phyloP scores from a whole-genome alignment of 2,329 filamentous ascomycete species.

The Aspergillus fijiensis region DNA sequence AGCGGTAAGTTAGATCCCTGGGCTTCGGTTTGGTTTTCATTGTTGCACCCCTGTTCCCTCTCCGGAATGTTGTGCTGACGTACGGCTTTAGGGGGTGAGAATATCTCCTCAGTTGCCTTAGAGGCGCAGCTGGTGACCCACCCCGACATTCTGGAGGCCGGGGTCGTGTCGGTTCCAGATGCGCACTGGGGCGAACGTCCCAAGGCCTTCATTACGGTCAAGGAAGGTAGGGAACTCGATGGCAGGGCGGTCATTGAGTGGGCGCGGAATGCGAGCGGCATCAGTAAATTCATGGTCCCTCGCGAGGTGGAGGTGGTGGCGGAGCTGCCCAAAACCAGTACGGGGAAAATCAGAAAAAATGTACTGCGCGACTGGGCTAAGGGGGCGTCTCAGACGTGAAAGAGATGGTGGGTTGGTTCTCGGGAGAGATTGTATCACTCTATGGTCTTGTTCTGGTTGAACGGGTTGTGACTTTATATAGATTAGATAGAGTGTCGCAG shows the following conservation, averaged over 20 bases:
- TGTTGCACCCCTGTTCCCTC: not conserved
- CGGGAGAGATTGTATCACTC: not conserved
- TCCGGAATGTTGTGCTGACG: not conserved
- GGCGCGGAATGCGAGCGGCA: slow-evolving; percentile 76
- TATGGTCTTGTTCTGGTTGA: not conserved
- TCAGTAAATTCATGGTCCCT: slow-evolving; percentile 87
- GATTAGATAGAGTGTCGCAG: not conserved
- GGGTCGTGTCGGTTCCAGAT: slow-evolving; percentile 83
- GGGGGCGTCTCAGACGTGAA: slow-evolving; percentile 29
- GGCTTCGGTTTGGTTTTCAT: not conserved
- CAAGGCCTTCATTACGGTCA: slow-evolving; percentile 86
- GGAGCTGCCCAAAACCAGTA: slow-evolving; percentile 94
- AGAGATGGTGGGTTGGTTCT: not conserved
- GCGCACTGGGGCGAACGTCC: slow-evolving; percentile 95
- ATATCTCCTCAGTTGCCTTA: slow-evolving; percentile 90
- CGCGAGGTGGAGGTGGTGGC: slow-evolving; percentile 72
- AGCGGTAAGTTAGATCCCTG: slow-evolving; percentile 59
- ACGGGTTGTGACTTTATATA: not conserved
- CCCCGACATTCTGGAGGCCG: slow-evolving; percentile 84
- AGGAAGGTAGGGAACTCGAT: slow-evolving; percentile 60
- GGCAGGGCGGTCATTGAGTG: slow-evolving; percentile 76
- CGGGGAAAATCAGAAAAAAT: slow-evolving; percentile 96
- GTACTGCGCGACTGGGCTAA: slow-evolving; percentile 83
- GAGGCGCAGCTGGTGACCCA: slow-evolving; percentile 88
- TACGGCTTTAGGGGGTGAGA: slow-evolving; percentile 72